A percentile compares a stretch with the other conserved stretches of the same genome.
Evolutionary conservation across 345 rosid species (phyloP).

Genomic region (Boechera divaricarpa): DNA sequence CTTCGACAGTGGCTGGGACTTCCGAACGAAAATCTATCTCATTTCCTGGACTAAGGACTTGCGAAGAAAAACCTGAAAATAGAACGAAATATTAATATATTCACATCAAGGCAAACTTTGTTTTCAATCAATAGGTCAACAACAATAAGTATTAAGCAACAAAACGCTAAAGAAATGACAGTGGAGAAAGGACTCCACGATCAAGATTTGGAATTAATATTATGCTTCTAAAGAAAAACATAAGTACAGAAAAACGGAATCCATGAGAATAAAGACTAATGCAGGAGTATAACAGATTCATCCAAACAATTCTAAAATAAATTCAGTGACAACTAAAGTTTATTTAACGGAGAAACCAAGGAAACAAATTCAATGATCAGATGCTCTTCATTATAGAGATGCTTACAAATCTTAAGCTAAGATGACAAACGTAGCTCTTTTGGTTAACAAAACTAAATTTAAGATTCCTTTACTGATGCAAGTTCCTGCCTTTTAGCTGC

Average conservation of each 20-base stretch:
- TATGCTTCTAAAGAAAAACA: neutral
- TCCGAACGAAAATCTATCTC: constrained; percentile 43
- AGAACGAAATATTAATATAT: constrained; percentile 7
- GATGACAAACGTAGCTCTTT: constrained; percentile 6
- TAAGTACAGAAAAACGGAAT: neutral
- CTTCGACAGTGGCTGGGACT: constrained; percentile 69
- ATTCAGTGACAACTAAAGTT: neutral
- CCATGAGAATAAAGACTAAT: neutral
- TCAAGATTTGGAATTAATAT: neutral
- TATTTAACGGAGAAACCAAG: neutral
- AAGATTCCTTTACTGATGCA: neutral
- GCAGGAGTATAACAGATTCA: neutral
- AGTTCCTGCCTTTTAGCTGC: neutral
- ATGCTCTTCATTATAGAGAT: neutral
- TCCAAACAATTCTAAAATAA: neutral
- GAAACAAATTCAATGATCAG: neutral
- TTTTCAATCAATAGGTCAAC: neutral
- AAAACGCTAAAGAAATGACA: neutral
- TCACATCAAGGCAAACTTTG: neutral
- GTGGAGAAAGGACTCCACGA: neutral
- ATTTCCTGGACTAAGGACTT: constrained; percentile 35
- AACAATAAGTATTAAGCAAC: neutral
- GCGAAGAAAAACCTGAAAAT: constrained; percentile 39
- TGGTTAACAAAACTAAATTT: neutral
- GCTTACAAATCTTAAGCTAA: neutral